A percentile compares a stretch with the other conserved stretches of the same genome.
Conservation (phyloP, 129 eudicot genomes). For the Artemisia argyi region DNA sequence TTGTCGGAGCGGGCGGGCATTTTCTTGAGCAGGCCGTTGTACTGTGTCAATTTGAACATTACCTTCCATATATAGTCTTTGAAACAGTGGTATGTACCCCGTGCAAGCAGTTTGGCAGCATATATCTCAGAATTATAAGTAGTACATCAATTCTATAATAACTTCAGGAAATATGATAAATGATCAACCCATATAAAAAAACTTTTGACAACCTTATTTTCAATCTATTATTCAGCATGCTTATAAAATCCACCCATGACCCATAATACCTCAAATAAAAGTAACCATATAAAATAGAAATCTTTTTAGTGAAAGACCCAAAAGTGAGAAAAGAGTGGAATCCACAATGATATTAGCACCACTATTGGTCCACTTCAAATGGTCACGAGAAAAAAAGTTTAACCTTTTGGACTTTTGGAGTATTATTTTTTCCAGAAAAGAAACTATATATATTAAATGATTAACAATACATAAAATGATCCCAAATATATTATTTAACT, state of each 20-base stretch:
- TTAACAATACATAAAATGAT: not conserved
- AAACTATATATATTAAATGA: not conserved
- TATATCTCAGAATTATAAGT: too few species aligned
- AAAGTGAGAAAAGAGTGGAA: not conserved
- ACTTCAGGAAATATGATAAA: too few species aligned
- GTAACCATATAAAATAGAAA: not conserved
- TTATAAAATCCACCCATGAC: not conserved
- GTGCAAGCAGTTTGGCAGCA: too few species aligned
- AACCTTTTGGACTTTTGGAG: not conserved
- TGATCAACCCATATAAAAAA: too few species aligned
- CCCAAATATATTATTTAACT: not conserved
- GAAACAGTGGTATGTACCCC: too few species aligned
- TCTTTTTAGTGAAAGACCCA: conserved; percentile 4
- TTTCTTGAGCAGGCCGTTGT: too few species aligned
- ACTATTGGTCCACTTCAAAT: conserved; percentile 4
- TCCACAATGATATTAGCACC: not conserved
- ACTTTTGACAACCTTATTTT: too few species aligned
- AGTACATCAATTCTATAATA: too few species aligned
- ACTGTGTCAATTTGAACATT: too few species aligned
- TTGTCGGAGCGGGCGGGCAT: too few species aligned
- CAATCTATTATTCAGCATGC: too few species aligned
- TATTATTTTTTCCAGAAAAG: not conserved
- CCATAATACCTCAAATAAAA: not conserved
- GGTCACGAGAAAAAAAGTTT: conserved; percentile 13
- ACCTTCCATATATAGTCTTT: too few species aligned